A percentile compares a stretch with the other conserved stretches of the same genome.
Evolutionary conservation across 495 filamentous ascomycete species (phyloP).

Genomic region (Lophiostoma macrostomum): DNA sequence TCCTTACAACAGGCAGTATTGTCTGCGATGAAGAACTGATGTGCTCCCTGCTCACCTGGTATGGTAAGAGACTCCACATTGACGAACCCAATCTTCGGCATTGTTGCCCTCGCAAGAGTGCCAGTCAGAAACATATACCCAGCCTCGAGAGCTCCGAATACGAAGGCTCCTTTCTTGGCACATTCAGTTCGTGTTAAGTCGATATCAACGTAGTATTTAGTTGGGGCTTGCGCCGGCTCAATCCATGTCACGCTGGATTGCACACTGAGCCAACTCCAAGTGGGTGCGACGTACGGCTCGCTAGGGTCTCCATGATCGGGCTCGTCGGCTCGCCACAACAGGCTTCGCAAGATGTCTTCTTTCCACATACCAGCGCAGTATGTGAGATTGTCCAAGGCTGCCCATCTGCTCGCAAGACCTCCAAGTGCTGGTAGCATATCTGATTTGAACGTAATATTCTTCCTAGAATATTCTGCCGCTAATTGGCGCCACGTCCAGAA

Average conservation of each 20-base stretch:
- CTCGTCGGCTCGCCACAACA: background rate
- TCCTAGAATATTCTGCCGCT: background rate
- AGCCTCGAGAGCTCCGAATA: too few species aligned
- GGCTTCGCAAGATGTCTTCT: background rate
- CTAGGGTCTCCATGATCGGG: background rate
- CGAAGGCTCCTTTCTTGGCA: too few species aligned
- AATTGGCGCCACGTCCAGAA: background rate
- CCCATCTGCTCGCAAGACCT: background rate
- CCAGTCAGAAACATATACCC: too few species aligned
- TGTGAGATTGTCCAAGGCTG: background rate
- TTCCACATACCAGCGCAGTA: slow-evolving; percentile 4
- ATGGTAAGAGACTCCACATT: too few species aligned
- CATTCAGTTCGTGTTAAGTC: too few species aligned
- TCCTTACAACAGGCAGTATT: too few species aligned
- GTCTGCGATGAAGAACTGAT: too few species aligned
- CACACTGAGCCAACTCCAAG: slow-evolving; percentile 2
- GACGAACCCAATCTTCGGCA: too few species aligned
- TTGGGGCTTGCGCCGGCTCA: background rate
- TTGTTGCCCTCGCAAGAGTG: too few species aligned
- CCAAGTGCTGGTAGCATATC: slow-evolving; percentile 6
- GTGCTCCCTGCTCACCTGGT: too few species aligned
- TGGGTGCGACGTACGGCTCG: background rate
- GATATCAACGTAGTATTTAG: background rate
- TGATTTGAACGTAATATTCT: background rate
- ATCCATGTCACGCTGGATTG: background rate